These are phyloP conservation scores for Pleurotus citrinopileatus DNA, from an alignment of 768 basidiomycete species.

Conservation along the genomic window DNA sequence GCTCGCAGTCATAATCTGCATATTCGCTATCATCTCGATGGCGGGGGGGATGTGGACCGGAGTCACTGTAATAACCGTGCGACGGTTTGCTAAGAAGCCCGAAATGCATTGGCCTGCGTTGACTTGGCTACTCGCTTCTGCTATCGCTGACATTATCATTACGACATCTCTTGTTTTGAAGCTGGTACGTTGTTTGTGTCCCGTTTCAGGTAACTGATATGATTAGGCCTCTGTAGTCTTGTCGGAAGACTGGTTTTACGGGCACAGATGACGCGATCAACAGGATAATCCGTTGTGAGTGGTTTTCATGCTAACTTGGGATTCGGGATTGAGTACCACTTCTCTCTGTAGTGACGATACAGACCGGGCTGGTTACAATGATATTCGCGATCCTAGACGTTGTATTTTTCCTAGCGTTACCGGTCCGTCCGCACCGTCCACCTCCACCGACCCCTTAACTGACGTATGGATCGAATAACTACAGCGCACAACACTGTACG, in stretches of 20 bases:
- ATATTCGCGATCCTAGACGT: conserved; percentile 31
- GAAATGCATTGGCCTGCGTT: conserved; percentile 14
- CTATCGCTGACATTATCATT: conserved; percentile 15
- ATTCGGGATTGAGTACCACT: not conserved
- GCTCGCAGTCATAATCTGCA: conserved; percentile 11
- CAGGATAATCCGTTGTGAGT: conserved; percentile 29
- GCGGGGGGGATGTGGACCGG: conserved; percentile 19
- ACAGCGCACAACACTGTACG: conserved; percentile 5
- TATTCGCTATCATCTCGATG: conserved; percentile 15
- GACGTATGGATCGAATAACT: not conserved
- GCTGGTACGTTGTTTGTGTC: conserved; percentile 24
- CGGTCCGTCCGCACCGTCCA: conserved; percentile 8
- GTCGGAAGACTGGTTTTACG: conserved; percentile 30
- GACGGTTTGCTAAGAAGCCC: conserved; percentile 12
- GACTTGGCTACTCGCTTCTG: conserved; percentile 33
- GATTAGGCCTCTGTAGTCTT: conserved; percentile 21
- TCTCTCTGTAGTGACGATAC: conserved; percentile 30
- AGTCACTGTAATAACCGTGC: conserved; percentile 9
- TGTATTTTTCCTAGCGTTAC: conserved; percentile 16
- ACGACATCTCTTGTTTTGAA: conserved; percentile 22
- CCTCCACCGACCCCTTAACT: not conserved
- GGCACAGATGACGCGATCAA: conserved; percentile 35
- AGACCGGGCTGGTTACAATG: conserved; percentile 36
- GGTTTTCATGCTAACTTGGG: not conserved
- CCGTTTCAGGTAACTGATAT: too few species aligned